Evolutionary conservation across 163 green algal genomes (phyloP), one percentile per base, ranked within the genome.

Genomic region (Prototheca wickerhamii): DNA sequence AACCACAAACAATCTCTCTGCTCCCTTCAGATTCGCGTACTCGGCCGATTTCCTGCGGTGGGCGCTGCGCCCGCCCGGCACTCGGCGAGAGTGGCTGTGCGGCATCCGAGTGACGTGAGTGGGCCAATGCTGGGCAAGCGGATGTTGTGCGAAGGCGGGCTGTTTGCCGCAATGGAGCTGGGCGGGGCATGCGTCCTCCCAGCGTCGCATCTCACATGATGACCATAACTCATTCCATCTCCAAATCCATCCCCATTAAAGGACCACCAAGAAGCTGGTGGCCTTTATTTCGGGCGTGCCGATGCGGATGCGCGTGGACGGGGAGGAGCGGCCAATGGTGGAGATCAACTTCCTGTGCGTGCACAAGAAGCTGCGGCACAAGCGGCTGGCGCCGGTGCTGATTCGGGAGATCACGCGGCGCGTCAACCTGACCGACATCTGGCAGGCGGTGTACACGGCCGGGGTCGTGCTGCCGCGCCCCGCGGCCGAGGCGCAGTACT

Each of bases 321-420:
- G 23, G 10, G 68, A 40, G 50, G 62, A 61, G 67, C 57, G 96
- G 30, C 32, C 33, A 30, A 87, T 95, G 73, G 93, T 95, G 43
- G 93, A 99, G 73, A 97, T 99, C 76, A 98, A 99, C 84, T 99
- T 98, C 69, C 78, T 99, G 44, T 99, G 93, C 75, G 87, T 99
- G 40, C 91, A 97, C 82, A 99, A 99, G 77, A 97, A 97, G 82
- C 87, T 99, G 50, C 81, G 93, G 26, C 80, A 84, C 60, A 98
- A 97, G 75, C 84, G 93, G 4, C 84, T 99, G 8, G 91, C 93
- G 29, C 93, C 93, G 2, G 82, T 98, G 52, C 83, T 99, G 26
- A 99, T 99, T 79, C 76, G 86, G 76, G 86, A 95, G 75, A 92
- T 95, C 69, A 98, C 93, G 6, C 73, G 93, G 58, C 75, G 93